phyloP scores from a whole-genome alignment of 495 filamentous ascomycete genomes.

The Penicillium desertorum region DNA sequence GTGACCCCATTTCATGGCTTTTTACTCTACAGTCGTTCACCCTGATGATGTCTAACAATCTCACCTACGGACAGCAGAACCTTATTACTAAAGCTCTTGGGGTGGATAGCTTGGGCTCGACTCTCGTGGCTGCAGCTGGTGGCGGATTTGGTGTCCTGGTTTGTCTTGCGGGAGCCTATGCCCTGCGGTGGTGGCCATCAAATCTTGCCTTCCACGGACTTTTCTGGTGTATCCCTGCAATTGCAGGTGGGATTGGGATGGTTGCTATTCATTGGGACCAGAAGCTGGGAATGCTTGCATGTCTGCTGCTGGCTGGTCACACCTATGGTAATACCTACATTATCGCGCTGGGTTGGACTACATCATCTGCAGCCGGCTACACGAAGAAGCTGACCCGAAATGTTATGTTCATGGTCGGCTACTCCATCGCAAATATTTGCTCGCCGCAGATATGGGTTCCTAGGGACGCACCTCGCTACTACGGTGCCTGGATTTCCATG shows the following conservation, averaged over 20 bases:
- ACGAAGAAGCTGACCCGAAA: slow-evolving; percentile 29
- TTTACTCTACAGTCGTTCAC: slow-evolving; percentile 27
- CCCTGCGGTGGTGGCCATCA: neutral
- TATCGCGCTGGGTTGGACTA: slow-evolving; percentile 26
- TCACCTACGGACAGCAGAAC: slow-evolving; percentile 29
- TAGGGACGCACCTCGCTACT: slow-evolving; percentile 22
- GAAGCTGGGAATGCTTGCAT: slow-evolving; percentile 24
- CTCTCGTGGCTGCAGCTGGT: slow-evolving; percentile 20
- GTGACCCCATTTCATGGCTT: slow-evolving; percentile 27
- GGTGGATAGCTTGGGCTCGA: slow-evolving; percentile 23
- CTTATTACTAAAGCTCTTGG: slow-evolving; percentile 19
- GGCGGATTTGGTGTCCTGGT: slow-evolving; percentile 16
- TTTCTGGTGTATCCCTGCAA: slow-evolving; percentile 33
- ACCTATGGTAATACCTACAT: slow-evolving; percentile 30
- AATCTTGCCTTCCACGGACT: neutral
- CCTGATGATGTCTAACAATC: slow-evolving; percentile 28
- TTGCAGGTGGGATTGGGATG: slow-evolving; percentile 29
- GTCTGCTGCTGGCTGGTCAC: slow-evolving; percentile 22
- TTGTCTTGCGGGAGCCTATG: slow-evolving; percentile 6
- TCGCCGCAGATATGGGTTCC: slow-evolving; percentile 29
- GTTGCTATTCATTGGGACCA: slow-evolving; percentile 30
- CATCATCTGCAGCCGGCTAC: slow-evolving; percentile 22
- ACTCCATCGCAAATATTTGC: slow-evolving; percentile 22
- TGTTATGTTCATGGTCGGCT: slow-evolving; percentile 26
- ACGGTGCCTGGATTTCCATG: slow-evolving; percentile 26